phyloP scores from a whole-genome alignment of 2,329 filamentous ascomycete genomes.

The Tolypocladium inflatum region DNA sequence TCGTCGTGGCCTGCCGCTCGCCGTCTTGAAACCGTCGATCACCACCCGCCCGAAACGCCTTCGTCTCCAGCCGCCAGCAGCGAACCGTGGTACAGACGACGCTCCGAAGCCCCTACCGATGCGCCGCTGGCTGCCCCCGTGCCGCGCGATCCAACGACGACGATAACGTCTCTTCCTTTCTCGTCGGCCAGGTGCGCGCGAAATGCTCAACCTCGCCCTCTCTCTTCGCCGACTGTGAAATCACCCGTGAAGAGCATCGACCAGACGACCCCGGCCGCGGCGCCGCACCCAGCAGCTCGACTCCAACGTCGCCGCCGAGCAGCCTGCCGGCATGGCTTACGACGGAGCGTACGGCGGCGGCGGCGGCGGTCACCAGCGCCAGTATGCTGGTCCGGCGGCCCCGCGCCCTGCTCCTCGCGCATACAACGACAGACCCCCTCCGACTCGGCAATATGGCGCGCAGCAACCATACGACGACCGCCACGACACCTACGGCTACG shows the following conservation, averaged over 20 bases:
- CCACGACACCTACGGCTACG: conserved; percentile 35
- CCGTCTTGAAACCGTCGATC: neutral
- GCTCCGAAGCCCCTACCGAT: neutral
- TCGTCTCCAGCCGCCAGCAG: neutral
- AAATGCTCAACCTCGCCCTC: neutral
- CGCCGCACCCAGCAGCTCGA: neutral
- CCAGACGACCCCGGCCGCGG: neutral
- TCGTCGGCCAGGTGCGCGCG: neutral
- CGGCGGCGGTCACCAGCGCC: conserved; percentile 30
- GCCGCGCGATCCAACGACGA: neutral
- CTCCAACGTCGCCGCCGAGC: neutral
- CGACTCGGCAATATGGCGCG: conserved; percentile 22
- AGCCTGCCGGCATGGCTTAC: conserved; percentile 34
- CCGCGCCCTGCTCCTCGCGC: conserved; percentile 30
- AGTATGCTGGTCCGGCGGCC: conserved; percentile 37
- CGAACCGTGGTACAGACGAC: neutral
- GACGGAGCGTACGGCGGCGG: conserved; percentile 31
- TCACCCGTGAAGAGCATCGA: neutral
- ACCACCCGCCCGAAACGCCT: neutral
- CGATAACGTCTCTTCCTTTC: neutral
- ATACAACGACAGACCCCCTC: conserved; percentile 16
- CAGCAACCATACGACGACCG: conserved; percentile 35
- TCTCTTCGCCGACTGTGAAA: neutral
- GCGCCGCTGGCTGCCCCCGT: neutral
- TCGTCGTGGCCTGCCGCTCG: neutral